Conservation (phyloP, 2,329 filamentous ascomycete genomes). For the Hymenotorrendiella dingleyae region DNA sequence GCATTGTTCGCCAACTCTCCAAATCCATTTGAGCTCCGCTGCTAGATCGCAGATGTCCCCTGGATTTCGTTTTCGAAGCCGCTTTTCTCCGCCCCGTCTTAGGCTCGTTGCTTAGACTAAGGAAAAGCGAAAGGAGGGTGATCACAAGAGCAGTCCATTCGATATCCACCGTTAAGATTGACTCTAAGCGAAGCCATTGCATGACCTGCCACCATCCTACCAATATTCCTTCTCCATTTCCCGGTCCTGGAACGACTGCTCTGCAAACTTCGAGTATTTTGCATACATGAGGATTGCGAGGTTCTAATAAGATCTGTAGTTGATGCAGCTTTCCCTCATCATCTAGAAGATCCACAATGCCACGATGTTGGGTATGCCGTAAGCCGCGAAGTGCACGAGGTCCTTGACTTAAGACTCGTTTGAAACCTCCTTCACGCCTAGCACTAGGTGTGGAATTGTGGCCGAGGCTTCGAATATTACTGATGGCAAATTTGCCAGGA, state of each 20-base stretch:
- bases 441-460: constrained; percentile 46
- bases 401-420: constrained; percentile 39
- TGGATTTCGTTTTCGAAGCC: constrained; percentile 34
- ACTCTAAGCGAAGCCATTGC: constrained; percentile 56
- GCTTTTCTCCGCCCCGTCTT: constrained; percentile 30
- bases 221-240: constrained; percentile 54
- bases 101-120: constrained; percentile 47
- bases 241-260: constrained; percentile 54
- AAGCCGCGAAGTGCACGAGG: constrained; percentile 38
- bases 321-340: constrained; percentile 57
- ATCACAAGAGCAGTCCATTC: constrained; percentile 68
- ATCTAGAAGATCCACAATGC: constrained; percentile 62
- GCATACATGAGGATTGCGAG: constrained; percentile 55
- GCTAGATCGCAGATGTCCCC: constrained; percentile 40
- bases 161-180: constrained; percentile 40
- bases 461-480: constrained; percentile 55
- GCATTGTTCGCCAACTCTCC: constrained; percentile 43
- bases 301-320: constrained; percentile 61
- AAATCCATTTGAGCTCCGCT: constrained; percentile 36
- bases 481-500: constrained; percentile 49
- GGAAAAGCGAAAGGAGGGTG: constrained; percentile 56
- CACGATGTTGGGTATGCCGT: constrained; percentile 51
- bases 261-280: constrained; percentile 56
- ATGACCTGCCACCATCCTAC: constrained; percentile 69
- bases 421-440: constrained; percentile 46